Evolutionary conservation across 2,329 filamentous ascomycete species (phyloP).

Genomic region (Aspergillus tamarii): DNA sequence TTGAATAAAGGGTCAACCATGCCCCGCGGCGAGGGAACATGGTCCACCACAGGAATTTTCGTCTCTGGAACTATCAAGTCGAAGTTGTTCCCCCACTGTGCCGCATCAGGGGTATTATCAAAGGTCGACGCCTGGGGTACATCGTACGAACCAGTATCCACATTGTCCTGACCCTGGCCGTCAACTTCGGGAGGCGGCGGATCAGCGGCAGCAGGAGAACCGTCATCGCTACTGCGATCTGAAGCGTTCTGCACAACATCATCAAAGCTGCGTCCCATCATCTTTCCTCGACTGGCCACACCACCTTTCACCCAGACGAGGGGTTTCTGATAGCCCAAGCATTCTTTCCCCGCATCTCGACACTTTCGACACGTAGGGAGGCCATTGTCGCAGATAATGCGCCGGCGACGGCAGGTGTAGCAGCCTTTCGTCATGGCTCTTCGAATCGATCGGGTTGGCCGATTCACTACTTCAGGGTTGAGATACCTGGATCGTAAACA

Average conservation of each 20-base stretch:
- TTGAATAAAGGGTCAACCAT: conserved; percentile 53
- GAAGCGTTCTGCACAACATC: conserved; percentile 31
- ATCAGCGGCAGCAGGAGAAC: background rate
- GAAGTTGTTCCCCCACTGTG: conserved; percentile 1
- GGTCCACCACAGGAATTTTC: conserved; percentile 15
- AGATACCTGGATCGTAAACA: background rate
- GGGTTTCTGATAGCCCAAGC: conserved; percentile 47
- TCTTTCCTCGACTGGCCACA: conserved; percentile 49
- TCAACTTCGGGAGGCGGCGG: conserved; percentile 1
- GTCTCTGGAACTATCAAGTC: conserved; percentile 4
- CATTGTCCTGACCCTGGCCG: conserved; percentile 17
- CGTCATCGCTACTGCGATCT: background rate
- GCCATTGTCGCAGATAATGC: conserved; percentile 49
- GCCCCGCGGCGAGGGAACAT: conserved; percentile 40
- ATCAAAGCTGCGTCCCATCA: conserved; percentile 58
- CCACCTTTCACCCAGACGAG: conserved; percentile 48
- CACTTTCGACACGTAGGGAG: conserved; percentile 48
- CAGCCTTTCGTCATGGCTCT: conserved; percentile 45
- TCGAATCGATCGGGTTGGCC: background rate
- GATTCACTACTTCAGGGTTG: background rate
- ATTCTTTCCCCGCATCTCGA: conserved; percentile 47
- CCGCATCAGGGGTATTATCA: background rate
- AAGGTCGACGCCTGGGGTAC: background rate
- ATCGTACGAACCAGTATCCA: background rate
- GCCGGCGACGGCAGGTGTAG: conserved; percentile 49